Evolutionary conservation across 164 flowering plant species (phyloP).

Genomic region (Tetracentron sinense): DNA sequence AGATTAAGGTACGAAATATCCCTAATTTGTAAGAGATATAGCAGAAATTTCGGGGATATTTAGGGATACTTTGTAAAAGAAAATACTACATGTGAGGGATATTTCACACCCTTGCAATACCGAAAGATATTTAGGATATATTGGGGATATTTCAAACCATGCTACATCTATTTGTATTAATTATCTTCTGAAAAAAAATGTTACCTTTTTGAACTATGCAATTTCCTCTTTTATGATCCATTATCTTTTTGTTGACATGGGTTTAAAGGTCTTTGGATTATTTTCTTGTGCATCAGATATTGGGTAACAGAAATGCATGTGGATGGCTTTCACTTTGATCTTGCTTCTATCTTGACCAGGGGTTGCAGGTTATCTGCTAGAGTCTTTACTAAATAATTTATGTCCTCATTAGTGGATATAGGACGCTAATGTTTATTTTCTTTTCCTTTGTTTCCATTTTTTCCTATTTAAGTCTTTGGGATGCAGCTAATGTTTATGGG

Average conservation of each 20-base stretch:
- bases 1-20: too few relatives aligned
- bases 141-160: too few relatives aligned
- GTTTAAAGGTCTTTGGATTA: constrained; percentile 1
- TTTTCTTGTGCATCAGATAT: constrained; percentile 49
- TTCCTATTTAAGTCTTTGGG: constrained; percentile 55
- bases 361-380: constrained; percentile 64
- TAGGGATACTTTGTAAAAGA: too few relatives aligned
- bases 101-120: too few relatives aligned
- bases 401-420: background rate
- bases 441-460: constrained; percentile 1
- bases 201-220: background rate
- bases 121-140: too few relatives aligned
- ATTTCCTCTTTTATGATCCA: background rate
- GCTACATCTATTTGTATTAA: too few relatives aligned
- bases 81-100: too few relatives aligned
- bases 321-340: constrained; percentile 99
- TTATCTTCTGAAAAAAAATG: too few relatives aligned
- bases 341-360: constrained; percentile 93
- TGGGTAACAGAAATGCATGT: constrained; percentile 97
- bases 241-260: background rate
- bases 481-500: constrained; percentile 84
- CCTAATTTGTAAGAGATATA: too few relatives aligned
- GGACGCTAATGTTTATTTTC: constrained; percentile 9
- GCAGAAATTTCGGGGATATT: too few relatives aligned
- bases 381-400: constrained; percentile 4